These are phyloP conservation scores for Penicillium sp. DNA, from an alignment of 2,329 filamentous ascomycete species.

Conservation along the genomic window DNA sequence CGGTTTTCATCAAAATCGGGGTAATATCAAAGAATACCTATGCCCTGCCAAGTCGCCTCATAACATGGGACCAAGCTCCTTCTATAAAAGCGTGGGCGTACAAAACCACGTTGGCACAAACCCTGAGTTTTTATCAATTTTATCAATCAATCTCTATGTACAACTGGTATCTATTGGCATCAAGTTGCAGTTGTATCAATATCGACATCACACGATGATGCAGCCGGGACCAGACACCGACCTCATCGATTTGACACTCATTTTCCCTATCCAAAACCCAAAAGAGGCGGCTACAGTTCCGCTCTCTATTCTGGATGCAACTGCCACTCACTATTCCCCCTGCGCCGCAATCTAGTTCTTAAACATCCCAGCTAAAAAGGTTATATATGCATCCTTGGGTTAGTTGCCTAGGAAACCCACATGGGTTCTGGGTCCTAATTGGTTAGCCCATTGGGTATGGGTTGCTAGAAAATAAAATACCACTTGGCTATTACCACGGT, in stretches of 20 bases:
- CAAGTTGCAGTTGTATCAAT: not conserved
- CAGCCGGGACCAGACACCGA: not conserved
- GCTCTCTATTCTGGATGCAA: constrained; percentile 15
- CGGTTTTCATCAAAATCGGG: too few relatives aligned
- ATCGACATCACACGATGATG: not conserved
- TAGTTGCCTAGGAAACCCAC: too few relatives aligned
- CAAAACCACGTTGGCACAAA: too few relatives aligned
- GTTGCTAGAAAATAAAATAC: too few relatives aligned
- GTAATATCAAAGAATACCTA: too few relatives aligned
- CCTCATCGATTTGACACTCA: not conserved
- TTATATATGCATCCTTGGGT: too few relatives aligned
- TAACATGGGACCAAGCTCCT: too few relatives aligned
- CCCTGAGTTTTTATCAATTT: not conserved
- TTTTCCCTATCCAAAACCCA: not conserved
- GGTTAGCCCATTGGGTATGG: too few relatives aligned
- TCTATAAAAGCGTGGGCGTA: not conserved
- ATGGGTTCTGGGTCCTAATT: too few relatives aligned
- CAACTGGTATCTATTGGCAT: not conserved
- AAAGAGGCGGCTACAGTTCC: not conserved
- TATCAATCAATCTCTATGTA: not conserved
- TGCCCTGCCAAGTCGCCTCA: too few relatives aligned
- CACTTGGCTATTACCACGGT: too few relatives aligned
- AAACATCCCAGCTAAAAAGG: not conserved
- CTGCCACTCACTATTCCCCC: constrained; percentile 5
- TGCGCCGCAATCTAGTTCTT: constrained; percentile 15